Evolutionary conservation across 306 rosid genomes (phyloP).

Genomic region (Malus asiatica): DNA sequence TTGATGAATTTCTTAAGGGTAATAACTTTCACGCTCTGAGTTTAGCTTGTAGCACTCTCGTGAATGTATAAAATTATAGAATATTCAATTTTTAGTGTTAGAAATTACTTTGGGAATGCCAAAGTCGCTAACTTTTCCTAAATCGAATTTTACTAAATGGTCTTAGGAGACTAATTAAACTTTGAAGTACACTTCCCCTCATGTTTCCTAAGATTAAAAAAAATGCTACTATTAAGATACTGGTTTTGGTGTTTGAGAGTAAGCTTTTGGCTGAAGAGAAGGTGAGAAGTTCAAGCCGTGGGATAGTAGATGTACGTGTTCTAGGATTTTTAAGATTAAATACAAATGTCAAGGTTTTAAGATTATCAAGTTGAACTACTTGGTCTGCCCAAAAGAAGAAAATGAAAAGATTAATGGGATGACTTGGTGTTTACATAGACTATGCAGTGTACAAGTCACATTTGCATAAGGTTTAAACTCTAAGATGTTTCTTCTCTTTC

Average conservation of each 20-base stretch:
- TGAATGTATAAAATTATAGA: too few species aligned
- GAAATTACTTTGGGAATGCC: background rate
- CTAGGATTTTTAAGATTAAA: too few species aligned
- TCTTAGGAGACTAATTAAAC: background rate
- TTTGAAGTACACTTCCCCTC: background rate
- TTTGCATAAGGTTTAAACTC: background rate
- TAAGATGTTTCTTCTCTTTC: background rate
- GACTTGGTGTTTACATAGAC: background rate
- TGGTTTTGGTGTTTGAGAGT: background rate
- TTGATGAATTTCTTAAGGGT: background rate
- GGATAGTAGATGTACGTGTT: background rate
- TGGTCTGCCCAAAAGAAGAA: background rate
- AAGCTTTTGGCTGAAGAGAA: background rate
- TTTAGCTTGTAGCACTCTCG: background rate
- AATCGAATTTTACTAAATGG: background rate
- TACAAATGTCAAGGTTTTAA: background rate
- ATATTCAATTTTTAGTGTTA: too few species aligned
- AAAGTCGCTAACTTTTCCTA: background rate
- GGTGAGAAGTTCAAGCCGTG: background rate
- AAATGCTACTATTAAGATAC: background rate
- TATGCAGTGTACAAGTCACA: background rate
- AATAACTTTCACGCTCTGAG: background rate
- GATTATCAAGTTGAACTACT: background rate
- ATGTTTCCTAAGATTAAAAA: background rate
- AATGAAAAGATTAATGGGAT: background rate